Evolutionary conservation across 495 filamentous ascomycete genomes (phyloP), one percentile per base, ranked within the genome.

Genomic region (Penicillium steckii): DNA sequence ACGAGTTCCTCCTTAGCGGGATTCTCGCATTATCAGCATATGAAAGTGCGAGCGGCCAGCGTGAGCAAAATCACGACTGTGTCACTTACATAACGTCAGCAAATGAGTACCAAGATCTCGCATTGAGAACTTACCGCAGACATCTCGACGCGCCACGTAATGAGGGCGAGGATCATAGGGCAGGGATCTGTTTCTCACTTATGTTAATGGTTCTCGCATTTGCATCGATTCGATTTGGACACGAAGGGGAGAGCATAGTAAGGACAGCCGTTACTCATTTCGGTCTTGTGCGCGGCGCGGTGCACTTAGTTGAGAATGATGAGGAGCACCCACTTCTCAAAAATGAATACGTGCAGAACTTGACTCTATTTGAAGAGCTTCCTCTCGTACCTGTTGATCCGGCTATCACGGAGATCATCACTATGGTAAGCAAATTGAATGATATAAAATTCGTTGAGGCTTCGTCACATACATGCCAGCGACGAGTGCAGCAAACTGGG

Each of bases 201-300:
- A 47, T 47, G 44, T 13, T 47, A 19, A 47, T 47, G 44, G 44
- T 47, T 2, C 29, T 47, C 5, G 15, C 44, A 10, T 47, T 47
- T 35, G 44, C 44, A 23, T 0, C 27, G 0, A 19, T 35, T 7
- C 44, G 18, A 33, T 47, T 47, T 33, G 17, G 29, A 23, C 43
- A 25, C 24, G 8, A 22, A 32, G 26, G 35, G 29, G 27, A 47
- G 9, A 37, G 27, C 15, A 23, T 47, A 8, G n/a, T 47, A 5
- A 3, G 10, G 4, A 47, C 44, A 0, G 29, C 44, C 3, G 35
- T 47, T 22, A 17, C 29, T 22, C 44, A 47, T 23, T 47, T 47
- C 30, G 44, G 35, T 21, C 44, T 47, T 21, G 29, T 47, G 33
- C 44, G 44, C 18, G 44, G 44, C 15, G 44, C 44, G 10, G 44